These are phyloP conservation scores for Umbelopsis sp. DNA, from an alignment of 192 early-diverging fungal genomes.

Conservation along the genomic window DNA sequence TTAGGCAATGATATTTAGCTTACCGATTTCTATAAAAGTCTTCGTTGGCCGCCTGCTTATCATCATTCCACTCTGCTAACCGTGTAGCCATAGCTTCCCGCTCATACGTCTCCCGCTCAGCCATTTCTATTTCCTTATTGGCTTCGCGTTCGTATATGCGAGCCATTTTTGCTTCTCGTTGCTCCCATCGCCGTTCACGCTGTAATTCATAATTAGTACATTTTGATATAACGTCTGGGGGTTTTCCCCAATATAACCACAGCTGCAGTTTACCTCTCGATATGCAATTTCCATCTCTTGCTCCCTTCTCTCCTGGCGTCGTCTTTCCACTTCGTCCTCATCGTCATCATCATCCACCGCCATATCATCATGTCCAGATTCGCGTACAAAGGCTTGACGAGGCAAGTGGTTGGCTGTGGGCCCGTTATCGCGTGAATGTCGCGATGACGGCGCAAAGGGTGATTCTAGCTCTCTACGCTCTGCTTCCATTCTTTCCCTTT, in stretches of 20 bases:
- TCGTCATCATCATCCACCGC: constrained; percentile 42
- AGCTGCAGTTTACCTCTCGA: constrained; percentile 32
- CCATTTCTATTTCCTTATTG: constrained; percentile 47
- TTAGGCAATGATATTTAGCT: constrained; percentile 5
- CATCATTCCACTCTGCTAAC: constrained; percentile 75
- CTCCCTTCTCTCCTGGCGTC: constrained; percentile 46
- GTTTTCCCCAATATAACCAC: not conserved
- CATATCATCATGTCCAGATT: constrained; percentile 27
- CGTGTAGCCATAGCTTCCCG: constrained; percentile 48
- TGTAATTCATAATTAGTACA: constrained; percentile 24
- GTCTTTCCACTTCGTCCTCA: constrained; percentile 36
- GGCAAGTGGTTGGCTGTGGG: constrained; percentile 23
- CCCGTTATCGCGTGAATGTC: constrained; percentile 26
- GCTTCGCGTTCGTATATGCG: constrained; percentile 52
- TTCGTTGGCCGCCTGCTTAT: constrained; percentile 63
- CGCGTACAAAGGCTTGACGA: constrained; percentile 50
- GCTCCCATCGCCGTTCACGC: constrained; percentile 70
- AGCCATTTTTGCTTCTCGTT: constrained; percentile 51
- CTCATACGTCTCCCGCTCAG: constrained; percentile 36
- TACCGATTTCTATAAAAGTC: constrained; percentile 83
- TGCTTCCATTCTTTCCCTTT: constrained; percentile 31
- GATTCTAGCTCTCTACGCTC: constrained; percentile 7
- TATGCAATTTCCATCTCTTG: constrained; percentile 51
- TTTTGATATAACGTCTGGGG: not conserved
- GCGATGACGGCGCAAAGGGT: constrained; percentile 2